Conservation (phyloP, 2,329 filamentous ascomycete genomes). For the Stagonosporopsis tanaceti region DNA sequence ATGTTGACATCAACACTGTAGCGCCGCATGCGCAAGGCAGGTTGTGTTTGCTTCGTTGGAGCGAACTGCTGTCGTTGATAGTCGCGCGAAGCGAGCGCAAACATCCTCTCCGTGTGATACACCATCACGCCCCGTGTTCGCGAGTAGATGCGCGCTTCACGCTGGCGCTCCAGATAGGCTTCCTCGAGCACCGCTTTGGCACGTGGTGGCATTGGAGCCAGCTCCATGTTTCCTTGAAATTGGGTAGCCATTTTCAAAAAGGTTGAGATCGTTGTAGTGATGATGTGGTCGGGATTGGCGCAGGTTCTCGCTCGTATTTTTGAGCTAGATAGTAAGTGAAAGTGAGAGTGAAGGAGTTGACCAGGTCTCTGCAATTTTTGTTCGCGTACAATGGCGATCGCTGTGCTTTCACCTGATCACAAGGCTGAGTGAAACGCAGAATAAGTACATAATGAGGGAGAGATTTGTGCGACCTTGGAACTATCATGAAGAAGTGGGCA, state of each 20-base stretch:
- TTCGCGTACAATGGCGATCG: too few relatives aligned
- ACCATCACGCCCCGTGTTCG: slow-evolving; percentile 21
- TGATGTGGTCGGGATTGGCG: background rate
- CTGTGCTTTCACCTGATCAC: too few relatives aligned
- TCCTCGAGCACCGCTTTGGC: background rate
- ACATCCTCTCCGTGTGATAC: slow-evolving; percentile 7
- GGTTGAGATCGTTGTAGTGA: background rate
- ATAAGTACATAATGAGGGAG: background rate
- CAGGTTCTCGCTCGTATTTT: background rate
- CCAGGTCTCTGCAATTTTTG: too few relatives aligned
- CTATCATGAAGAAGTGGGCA: background rate
- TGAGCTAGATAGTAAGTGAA: background rate
- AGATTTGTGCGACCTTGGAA: background rate
- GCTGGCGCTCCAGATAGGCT: background rate
- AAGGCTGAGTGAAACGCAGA: background rate
- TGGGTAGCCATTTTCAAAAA: background rate
- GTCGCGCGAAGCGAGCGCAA: slow-evolving; percentile 26
- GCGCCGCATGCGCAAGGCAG: slow-evolving; percentile 25
- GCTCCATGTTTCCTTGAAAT: background rate
- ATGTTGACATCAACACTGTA: slow-evolving; percentile 35
- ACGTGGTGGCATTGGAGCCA: background rate
- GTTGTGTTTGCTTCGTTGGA: slow-evolving; percentile 24
- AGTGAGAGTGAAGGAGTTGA: too few relatives aligned
- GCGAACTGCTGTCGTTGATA: slow-evolving; percentile 17
- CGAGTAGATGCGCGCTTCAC: background rate